Evolutionary conservation across 106 monocot genomes (phyloP), one percentile per base, ranked within the genome.

Genomic region (Phalaenopsis equestris): DNA sequence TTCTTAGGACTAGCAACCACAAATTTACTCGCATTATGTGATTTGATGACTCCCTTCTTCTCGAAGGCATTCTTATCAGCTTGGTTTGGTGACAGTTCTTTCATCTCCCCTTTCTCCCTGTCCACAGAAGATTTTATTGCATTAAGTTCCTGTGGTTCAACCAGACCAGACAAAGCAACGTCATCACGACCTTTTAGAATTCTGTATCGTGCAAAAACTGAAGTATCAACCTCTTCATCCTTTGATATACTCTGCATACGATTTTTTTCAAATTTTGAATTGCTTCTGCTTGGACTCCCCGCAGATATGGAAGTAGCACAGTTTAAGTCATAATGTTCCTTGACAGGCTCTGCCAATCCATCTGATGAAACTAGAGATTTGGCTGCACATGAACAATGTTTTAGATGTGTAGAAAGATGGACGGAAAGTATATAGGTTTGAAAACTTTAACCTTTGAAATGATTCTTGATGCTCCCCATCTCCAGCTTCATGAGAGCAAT

Each of bases 401-500:
- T 49, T 42, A 19, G 49, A 24, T 76, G 0, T 24, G 23, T 61
- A 70, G 8, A 39, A 38, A 70, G 70, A 14, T 11, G 70, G 38
- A 70, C 39, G 70, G 21, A 39, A 70, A 70, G 38, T 38, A 70
- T 38, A 70, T 39, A 70, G 21, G n/a, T 61, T 15, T 70, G 70
- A 70, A 39, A 39, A 70, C n/a, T 21, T 70, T 15, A 70, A 76
- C 76, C 76, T 76, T 76, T 76, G 7, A 47, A 49, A 52, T 24
- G 76, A 52, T 52, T 8, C 49, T 76, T 76, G 46, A 76, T 14
- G 76, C 42, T 76, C 12, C 18, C 76, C 76, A 76, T 23, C 52
- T 76, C 76, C 3, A 76, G 76, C 49, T 76, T 76, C 76, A 76
- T 49, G 76, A 76, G 76, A 49, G 76, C 49, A 24, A 76, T 30